Evolutionary conservation across 768 basidiomycete species (phyloP).

Genomic region (Psilocybe cubensis): DNA sequence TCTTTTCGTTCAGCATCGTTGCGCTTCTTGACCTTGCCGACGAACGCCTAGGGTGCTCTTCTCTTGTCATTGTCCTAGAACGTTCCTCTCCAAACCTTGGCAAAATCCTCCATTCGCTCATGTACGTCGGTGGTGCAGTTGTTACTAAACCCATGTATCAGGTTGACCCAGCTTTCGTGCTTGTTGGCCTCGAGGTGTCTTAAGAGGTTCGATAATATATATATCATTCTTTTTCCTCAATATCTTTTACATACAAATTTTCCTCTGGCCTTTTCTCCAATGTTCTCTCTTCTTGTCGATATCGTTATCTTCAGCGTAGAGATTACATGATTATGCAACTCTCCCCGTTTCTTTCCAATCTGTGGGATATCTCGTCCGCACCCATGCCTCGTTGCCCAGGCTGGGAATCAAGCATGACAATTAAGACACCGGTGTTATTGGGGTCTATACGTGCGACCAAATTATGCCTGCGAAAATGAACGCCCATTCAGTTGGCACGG

Average conservation of each 20-base stretch:
- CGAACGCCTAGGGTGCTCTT: slow-evolving; percentile 77
- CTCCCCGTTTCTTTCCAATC: slow-evolving; percentile 54
- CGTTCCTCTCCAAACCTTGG: slow-evolving; percentile 71
- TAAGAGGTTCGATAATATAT: slow-evolving; percentile 29
- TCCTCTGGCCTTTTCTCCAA: slow-evolving; percentile 1
- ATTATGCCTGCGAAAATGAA: slow-evolving; percentile 53
- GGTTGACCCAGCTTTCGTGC: slow-evolving; percentile 75
- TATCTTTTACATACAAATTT: background rate
- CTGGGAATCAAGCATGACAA: slow-evolving; percentile 64
- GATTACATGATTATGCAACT: slow-evolving; percentile 73
- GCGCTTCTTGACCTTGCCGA: slow-evolving; percentile 88
- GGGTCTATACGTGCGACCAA: slow-evolving; percentile 79
- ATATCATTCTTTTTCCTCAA: background rate
- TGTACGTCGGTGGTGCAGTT: slow-evolving; percentile 90
- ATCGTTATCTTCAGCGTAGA: background rate
- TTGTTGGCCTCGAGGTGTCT: slow-evolving; percentile 88
- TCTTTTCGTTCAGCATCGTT: slow-evolving; percentile 63
- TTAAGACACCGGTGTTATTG: slow-evolving; percentile 80
- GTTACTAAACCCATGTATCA: slow-evolving; percentile 81
- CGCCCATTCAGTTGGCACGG: background rate
- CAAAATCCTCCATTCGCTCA: slow-evolving; percentile 82
- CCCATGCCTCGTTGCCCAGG: slow-evolving; percentile 44
- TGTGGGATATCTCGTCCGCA: slow-evolving; percentile 60
- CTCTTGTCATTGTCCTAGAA: slow-evolving; percentile 81
- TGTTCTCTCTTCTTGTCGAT: slow-evolving; percentile 6